Percentiles rank a stretch among this genome's conserved stretches.
Evolutionary conservation across 2,329 filamentous ascomycete genomes (phyloP).

Genomic region (Cercospora brassicicola): DNA sequence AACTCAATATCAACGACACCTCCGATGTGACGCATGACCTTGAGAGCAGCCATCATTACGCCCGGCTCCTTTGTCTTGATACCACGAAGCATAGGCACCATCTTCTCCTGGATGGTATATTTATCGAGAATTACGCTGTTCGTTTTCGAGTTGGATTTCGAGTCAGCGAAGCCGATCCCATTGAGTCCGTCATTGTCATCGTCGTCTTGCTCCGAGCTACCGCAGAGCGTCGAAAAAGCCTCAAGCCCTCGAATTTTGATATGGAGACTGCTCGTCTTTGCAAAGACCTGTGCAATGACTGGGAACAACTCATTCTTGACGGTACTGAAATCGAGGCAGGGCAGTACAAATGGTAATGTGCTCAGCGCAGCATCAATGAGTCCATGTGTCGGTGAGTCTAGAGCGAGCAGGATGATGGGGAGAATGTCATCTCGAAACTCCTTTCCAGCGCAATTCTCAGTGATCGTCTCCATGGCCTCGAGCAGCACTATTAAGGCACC

Average conservation of each 20-base stretch:
- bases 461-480: constrained; percentile 74
- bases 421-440: constrained; percentile 96
- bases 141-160: constrained; percentile 45
- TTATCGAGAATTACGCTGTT: constrained; percentile 79
- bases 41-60: constrained; percentile 91
- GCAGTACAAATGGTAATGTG: constrained; percentile 75
- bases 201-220: constrained; percentile 57
- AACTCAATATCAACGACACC: constrained; percentile 83
- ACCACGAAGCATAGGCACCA: constrained; percentile 81
- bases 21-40: constrained; percentile 81
- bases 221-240: constrained; percentile 85
- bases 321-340: constrained; percentile 89
- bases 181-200: constrained; percentile 69
- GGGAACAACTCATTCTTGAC: constrained; percentile 97
- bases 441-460: constrained; percentile 80
- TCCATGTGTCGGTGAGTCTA: constrained; percentile 86
- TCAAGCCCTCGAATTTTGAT: constrained; percentile 94
- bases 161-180: constrained; percentile 57
- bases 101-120: constrained; percentile 97
- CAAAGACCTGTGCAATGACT: constrained; percentile 84
- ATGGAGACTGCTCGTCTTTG: constrained; percentile 84
- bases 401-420: constrained; percentile 76
- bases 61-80: constrained; percentile 98
- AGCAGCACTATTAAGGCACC: constrained; percentile 88
- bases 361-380: constrained; percentile 83